These are phyloP conservation scores for Coprinopsis sp. DNA, from an alignment of 768 basidiomycete species.

Conservation along the genomic window DNA sequence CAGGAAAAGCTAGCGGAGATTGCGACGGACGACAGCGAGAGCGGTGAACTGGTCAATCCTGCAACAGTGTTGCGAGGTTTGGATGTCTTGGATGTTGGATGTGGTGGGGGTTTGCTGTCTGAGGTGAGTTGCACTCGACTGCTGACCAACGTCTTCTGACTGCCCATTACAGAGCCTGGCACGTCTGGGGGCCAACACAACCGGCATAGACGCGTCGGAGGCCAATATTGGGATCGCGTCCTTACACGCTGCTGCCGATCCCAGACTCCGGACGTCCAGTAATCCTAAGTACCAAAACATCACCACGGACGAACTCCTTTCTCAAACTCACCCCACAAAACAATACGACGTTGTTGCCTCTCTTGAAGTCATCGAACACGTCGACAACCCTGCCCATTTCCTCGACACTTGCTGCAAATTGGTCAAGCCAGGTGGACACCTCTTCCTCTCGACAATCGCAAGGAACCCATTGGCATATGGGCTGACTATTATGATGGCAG, in stretches of 20 bases:
- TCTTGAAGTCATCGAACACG: conserved; percentile 98
- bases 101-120: conserved; percentile 90
- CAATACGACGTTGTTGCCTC: conserved; percentile 92
- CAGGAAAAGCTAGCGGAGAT: conserved; percentile 67
- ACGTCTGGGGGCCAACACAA: conserved; percentile 78
- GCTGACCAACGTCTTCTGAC: conserved; percentile 5
- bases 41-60: conserved; percentile 16
- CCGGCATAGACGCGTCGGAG: conserved; percentile 89
- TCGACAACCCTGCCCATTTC: conserved; percentile 86
- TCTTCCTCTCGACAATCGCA: conserved; percentile 93
- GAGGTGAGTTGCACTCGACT: conserved; percentile 55
- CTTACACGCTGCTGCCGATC: conserved; percentile 77
- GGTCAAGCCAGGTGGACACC: conserved; percentile 95
- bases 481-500: conserved; percentile 63
- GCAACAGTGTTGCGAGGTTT: conserved; percentile 53
- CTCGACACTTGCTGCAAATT: conserved; percentile 76
- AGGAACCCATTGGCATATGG: conserved; percentile 55
- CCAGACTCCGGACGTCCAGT: conserved; percentile 34
- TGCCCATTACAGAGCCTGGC: conserved; percentile 62
- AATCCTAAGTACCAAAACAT: conserved; percentile 64
- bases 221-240: conserved; percentile 84
- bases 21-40: conserved; percentile 44
- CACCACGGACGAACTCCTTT: conserved; percentile 69
- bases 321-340: conserved; percentile 33
- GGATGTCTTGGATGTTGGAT: conserved; percentile 86